A percentile compares a stretch with the other conserved stretches of the same genome.
phyloP scores from a whole-genome alignment of 1,284 basidiomycete species.

The Cutaneotrichosporon dermatis region DNA sequence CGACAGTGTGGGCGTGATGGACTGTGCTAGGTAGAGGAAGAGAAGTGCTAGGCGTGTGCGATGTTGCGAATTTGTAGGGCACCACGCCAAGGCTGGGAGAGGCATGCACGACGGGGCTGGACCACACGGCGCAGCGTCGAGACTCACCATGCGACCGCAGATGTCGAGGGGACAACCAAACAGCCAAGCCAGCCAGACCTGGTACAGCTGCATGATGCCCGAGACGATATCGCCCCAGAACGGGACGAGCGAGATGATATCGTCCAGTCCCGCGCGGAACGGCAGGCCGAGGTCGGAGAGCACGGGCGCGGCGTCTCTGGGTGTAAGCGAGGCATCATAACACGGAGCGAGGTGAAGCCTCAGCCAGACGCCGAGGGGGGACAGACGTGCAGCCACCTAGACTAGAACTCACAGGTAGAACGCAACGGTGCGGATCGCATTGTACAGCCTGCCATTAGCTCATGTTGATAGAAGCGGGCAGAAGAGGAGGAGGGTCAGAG shows the following conservation, averaged over 20 bases:
- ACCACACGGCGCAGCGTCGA: no score
- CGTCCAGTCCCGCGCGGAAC: constrained; percentile 48
- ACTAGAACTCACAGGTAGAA: constrained; percentile 32
- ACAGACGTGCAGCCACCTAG: no score
- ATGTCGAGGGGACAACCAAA: constrained; percentile 39
- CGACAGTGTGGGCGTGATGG: no score
- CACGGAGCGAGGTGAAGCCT: background rate
- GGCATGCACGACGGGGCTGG: no score
- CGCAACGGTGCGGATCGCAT: constrained; percentile 46
- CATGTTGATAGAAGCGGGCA: background rate
- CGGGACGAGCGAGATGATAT: constrained; percentile 48
- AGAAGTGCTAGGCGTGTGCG: no score
- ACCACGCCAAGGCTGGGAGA: no score
- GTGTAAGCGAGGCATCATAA: no score
- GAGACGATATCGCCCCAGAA: constrained; percentile 47
- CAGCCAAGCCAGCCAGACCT: constrained; percentile 44
- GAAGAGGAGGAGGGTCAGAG: background rate
- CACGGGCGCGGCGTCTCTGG: constrained; percentile 42
- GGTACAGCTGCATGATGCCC: constrained; percentile 46
- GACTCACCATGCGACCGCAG: constrained; percentile 43
- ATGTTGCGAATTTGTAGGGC: no score
- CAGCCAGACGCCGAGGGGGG: background rate
- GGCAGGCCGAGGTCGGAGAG: constrained; percentile 47
- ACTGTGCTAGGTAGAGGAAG: no score
- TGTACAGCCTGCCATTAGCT: constrained; percentile 37